A percentile compares a stretch with the other conserved stretches of the same genome.
These are phyloP conservation scores for Umbellularia californica DNA, from an alignment of 164 flowering plant species.

Conservation along the genomic window DNA sequence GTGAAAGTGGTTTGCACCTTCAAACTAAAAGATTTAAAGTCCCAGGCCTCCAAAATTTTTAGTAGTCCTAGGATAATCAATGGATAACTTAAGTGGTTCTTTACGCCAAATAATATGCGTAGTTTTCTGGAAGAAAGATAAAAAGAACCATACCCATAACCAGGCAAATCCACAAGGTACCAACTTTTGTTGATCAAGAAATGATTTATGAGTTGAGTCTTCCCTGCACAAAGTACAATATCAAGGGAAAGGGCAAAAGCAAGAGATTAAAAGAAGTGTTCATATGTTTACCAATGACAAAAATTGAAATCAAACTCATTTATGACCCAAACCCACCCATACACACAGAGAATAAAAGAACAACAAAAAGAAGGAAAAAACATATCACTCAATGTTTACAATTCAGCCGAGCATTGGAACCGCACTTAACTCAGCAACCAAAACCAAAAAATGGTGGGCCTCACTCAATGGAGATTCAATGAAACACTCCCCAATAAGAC, in stretches of 20 bases:
- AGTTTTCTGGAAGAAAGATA: too few relatives aligned
- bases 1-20: too few relatives aligned
- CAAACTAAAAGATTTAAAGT: too few relatives aligned
- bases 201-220: constrained; percentile 95
- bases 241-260: too few relatives aligned
- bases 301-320: too few relatives aligned
- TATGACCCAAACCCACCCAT: too few relatives aligned
- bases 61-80: background rate
- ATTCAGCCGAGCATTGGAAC: background rate
- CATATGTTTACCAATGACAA: too few relatives aligned
- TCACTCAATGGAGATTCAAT: background rate
- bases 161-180: constrained; percentile 96
- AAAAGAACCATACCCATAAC: constrained; percentile 64
- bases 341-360: too few relatives aligned
- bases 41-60: background rate
- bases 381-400: too few relatives aligned
- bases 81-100: background rate
- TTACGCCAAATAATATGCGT: background rate
- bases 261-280: too few relatives aligned
- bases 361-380: too few relatives aligned
- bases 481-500: background rate
- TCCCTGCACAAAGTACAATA: constrained; percentile 49
- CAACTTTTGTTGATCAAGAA: constrained; percentile 88
- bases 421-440: background rate
- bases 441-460: background rate